phyloP scores from a whole-genome alignment of 805 yeast genomes.

The Debaryomyces castellii region DNA sequence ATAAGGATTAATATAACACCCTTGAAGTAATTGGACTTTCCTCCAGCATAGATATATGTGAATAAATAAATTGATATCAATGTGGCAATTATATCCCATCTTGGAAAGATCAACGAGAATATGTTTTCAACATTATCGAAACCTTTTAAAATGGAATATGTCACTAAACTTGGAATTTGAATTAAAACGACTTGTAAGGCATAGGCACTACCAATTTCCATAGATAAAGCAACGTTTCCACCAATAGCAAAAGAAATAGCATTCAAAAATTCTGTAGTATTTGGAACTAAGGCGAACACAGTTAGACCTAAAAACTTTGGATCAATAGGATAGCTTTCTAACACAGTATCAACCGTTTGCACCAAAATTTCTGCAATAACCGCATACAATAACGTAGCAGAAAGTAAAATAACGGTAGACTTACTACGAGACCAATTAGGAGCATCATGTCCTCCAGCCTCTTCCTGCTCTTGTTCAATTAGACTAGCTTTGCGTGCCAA shows the following conservation, averaged over 20 bases:
- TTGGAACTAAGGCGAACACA: slow-evolving; percentile 93
- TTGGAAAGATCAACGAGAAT: slow-evolving; percentile 86
- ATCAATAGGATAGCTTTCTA: slow-evolving; percentile 73
- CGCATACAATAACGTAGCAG: slow-evolving; percentile 87
- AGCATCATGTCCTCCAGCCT: slow-evolving; percentile 81
- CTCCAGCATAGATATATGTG: slow-evolving; percentile 94
- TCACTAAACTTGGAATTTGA: slow-evolving; percentile 87
- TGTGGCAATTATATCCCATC: slow-evolving; percentile 91
- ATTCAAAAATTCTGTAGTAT: slow-evolving; percentile 93
- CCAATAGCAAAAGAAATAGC: slow-evolving; percentile 96
- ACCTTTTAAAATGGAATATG: slow-evolving; percentile 60
- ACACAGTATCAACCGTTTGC: slow-evolving; percentile 86
- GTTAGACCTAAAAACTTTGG: slow-evolving; percentile 93
- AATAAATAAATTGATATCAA: slow-evolving; percentile 83
- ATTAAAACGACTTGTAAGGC: slow-evolving; percentile 92
- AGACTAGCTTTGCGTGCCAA: slow-evolving; percentile 1
- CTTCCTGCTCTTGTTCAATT: slow-evolving; percentile 22
- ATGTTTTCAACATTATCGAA: slow-evolving; percentile 43
- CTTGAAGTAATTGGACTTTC: slow-evolving; percentile 93
- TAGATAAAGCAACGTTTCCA: slow-evolving; percentile 92
- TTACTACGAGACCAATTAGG: slow-evolving; percentile 94
- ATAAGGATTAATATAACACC: slow-evolving; percentile 84
- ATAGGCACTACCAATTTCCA: slow-evolving; percentile 98
- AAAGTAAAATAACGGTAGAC: slow-evolving; percentile 76
- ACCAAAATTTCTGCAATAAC: slow-evolving; percentile 92